These are phyloP conservation scores for Dimargaris cristalligena DNA, from an alignment of 192 early-diverging fungal species.

Conservation along the genomic window DNA sequence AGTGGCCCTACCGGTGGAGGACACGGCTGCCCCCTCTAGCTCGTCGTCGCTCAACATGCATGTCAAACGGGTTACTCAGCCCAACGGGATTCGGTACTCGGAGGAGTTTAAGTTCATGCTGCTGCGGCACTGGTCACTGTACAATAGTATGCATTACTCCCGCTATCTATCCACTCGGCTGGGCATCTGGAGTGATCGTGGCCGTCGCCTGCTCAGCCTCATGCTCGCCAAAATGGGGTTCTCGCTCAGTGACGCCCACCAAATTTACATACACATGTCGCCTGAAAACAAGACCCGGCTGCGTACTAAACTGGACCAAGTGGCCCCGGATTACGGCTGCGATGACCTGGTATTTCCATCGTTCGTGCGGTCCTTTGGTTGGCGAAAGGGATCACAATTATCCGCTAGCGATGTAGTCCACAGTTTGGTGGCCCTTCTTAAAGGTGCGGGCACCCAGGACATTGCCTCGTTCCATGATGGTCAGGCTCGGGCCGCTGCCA, in stretches of 20 bases:
- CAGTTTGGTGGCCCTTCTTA: slow-evolving; percentile 55
- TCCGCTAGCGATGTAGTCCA: slow-evolving; percentile 72
- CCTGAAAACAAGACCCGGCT: slow-evolving; percentile 61
- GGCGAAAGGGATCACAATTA: slow-evolving; percentile 32
- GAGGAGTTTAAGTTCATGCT: slow-evolving; percentile 79
- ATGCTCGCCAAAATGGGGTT: slow-evolving; percentile 87
- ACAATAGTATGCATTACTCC: slow-evolving; percentile 74
- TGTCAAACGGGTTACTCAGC: slow-evolving; percentile 13
- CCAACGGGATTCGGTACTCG: slow-evolving; percentile 17
- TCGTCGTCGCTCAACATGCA: not conserved
- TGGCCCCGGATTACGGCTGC: slow-evolving; percentile 68
- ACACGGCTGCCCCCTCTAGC: not conserved
- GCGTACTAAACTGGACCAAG: slow-evolving; percentile 36
- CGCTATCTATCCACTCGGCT: slow-evolving; percentile 72
- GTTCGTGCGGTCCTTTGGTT: slow-evolving; percentile 66
- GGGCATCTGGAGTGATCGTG: slow-evolving; percentile 76
- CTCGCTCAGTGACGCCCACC: slow-evolving; percentile 57
- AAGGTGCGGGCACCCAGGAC: slow-evolving; percentile 22
- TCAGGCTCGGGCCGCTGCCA: not conserved
- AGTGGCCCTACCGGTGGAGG: not conserved
- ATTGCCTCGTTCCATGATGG: no score
- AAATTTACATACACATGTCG: slow-evolving; percentile 55
- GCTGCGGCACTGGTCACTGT: slow-evolving; percentile 82
- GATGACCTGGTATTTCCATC: slow-evolving; percentile 57
- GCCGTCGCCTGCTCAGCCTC: slow-evolving; percentile 58